phyloP scores from a whole-genome alignment of 805 yeast species.

The Saccharomycopsis fodiens region DNA sequence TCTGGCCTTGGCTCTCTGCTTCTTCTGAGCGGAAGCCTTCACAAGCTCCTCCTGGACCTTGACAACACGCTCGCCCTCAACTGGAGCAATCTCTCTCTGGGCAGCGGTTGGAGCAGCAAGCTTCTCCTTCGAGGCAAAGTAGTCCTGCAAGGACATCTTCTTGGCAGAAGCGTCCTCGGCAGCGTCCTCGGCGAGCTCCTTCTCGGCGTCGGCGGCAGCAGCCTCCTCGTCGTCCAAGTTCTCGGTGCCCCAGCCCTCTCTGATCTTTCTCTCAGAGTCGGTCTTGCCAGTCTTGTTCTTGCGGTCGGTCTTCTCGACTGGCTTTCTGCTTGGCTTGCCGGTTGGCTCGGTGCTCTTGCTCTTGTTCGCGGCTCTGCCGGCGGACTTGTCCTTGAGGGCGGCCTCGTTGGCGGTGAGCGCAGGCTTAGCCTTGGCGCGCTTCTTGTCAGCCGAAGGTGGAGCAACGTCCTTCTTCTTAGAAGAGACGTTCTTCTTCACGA shows the following conservation, averaged over 20 bases:
- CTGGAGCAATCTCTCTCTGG: conserved; percentile 30
- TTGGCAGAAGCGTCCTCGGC: conserved; percentile 40
- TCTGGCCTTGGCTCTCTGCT: conserved; percentile 59
- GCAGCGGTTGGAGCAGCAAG: conserved; percentile 27
- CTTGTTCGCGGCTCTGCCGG: conserved; percentile 57
- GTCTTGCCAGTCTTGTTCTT: conserved; percentile 76
- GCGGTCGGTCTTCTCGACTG: conserved; percentile 58
- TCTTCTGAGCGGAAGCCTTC: conserved; percentile 58
- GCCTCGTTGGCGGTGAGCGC: conserved; percentile 66
- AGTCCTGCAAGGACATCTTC: conserved; percentile 75
- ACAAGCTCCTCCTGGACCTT: conserved; percentile 53
- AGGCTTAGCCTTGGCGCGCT: conserved; percentile 65
- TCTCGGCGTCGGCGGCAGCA: conserved; percentile 33
- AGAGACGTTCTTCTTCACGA: conserved; percentile 75
- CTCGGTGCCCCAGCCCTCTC: conserved; percentile 83
- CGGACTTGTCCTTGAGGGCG: conserved; percentile 64
- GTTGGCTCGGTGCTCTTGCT: conserved; percentile 44
- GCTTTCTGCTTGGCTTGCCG: conserved; percentile 44
- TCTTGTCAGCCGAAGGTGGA: conserved; percentile 74
- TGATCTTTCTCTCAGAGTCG: conserved; percentile 78
- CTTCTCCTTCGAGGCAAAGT: conserved; percentile 41
- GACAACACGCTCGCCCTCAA: conserved; percentile 52
- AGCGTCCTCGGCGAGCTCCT: conserved; percentile 31
- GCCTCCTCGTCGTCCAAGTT: conserved; percentile 52
- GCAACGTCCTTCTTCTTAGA: conserved; percentile 82